Percentiles rank a stretch among this genome's conserved stretches.
Conservation (phyloP, 257 asterid species). For the Nicotiana obtusifolia region DNA sequence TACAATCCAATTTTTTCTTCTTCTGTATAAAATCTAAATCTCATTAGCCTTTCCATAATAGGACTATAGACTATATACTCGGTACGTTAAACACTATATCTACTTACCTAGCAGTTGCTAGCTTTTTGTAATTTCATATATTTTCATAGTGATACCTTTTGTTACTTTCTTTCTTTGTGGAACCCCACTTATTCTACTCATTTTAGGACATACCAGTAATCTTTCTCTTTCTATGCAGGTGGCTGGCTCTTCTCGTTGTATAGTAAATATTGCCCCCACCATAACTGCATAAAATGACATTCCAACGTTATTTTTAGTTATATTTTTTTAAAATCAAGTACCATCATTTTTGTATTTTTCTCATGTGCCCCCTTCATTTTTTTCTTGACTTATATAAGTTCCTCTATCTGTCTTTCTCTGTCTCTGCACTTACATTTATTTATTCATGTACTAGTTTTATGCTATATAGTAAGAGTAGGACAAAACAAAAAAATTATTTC, state of each 20-base stretch:
- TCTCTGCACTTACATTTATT: not conserved
- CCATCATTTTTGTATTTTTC: not conserved
- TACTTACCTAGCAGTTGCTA: not conserved
- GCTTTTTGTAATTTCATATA: not conserved
- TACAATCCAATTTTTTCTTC: not conserved
- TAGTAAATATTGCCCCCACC: conserved; percentile 10
- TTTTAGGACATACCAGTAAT: conserved; percentile 13
- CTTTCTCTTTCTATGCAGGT: conserved; percentile 17
- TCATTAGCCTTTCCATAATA: conserved; percentile 18
- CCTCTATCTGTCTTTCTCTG: not conserved
- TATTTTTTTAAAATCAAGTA: not conserved
- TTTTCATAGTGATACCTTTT: not conserved
- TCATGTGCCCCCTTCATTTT: not conserved
- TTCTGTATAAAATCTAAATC: conserved; percentile 16
- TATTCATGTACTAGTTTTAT: not conserved
- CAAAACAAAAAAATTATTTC: not conserved
- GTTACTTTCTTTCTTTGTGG: conserved; percentile 10
- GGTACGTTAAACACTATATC: not conserved
- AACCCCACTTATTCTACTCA: conserved; percentile 16
- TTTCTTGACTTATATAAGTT: not conserved
- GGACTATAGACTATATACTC: not conserved
- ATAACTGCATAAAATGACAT: conserved; percentile 12
- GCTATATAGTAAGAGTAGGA: not conserved
- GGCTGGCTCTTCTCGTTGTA: conserved; percentile 20
- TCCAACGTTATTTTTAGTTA: not conserved